Percentiles rank a stretch among this genome's conserved stretches.
Conservation (phyloP, 1,284 basidiomycete species). For the Leucoagaricus sp. region DNA sequence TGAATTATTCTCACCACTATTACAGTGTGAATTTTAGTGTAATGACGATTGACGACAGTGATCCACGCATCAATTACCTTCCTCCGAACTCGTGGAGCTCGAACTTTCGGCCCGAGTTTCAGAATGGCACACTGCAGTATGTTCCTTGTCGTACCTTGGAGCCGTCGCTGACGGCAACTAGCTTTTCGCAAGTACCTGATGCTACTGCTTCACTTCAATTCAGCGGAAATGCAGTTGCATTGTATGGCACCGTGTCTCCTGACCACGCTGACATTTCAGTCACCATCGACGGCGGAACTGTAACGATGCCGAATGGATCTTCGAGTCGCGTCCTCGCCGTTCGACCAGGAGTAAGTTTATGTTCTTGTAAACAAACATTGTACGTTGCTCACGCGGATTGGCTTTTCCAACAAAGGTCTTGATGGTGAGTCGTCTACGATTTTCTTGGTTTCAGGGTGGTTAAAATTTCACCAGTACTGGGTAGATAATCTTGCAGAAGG, state of each 20-base stretch:
- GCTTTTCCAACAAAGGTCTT: slow-evolving; percentile 38
- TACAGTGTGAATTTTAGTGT: slow-evolving; percentile 30
- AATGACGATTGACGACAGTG: slow-evolving; percentile 42
- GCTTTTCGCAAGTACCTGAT: slow-evolving; percentile 40
- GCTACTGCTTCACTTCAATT: slow-evolving; percentile 47
- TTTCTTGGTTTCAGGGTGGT: not conserved
- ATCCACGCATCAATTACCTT: slow-evolving; percentile 39
- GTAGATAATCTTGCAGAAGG: slow-evolving; percentile 21
- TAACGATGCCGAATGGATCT: slow-evolving; percentile 36
- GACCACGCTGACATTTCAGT: slow-evolving; percentile 48
- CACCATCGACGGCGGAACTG: slow-evolving; percentile 41
- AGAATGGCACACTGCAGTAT: slow-evolving; percentile 44
- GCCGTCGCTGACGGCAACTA: slow-evolving; percentile 21
- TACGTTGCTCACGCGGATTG: slow-evolving; percentile 3
- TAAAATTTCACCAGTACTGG: slow-evolving; percentile 22
- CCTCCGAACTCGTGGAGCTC: slow-evolving; percentile 37
- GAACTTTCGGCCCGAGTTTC: slow-evolving; percentile 31
- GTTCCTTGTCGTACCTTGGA: slow-evolving; percentile 10
- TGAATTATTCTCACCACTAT: not conserved
- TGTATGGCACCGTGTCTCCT: slow-evolving; percentile 53
- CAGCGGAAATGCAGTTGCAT: slow-evolving; percentile 48
- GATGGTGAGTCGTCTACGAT: slow-evolving; percentile 33
- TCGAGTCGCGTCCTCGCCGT: slow-evolving; percentile 32
- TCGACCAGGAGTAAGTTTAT: slow-evolving; percentile 39
- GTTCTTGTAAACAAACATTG: slow-evolving; percentile 3